Conservation (phyloP, 306 rosid genomes). For the Cyclanthera cordifolia region DNA sequence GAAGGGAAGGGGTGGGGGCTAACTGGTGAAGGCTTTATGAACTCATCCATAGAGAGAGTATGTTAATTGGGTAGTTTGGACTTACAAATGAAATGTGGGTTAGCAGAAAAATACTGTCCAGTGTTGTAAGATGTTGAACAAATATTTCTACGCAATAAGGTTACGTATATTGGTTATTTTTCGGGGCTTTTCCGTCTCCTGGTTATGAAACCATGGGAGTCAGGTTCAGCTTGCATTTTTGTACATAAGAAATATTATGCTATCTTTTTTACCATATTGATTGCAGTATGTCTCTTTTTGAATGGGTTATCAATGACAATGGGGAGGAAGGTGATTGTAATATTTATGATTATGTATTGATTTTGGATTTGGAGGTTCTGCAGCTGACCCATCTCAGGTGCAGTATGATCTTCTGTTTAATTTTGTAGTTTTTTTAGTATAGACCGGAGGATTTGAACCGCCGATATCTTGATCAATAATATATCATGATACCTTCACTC, state of each 20-base stretch:
- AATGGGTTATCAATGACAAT: background rate
- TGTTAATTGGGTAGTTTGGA: slow-evolving; percentile 5
- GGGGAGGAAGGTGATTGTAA: slow-evolving; percentile 10
- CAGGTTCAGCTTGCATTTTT: slow-evolving; percentile 10
- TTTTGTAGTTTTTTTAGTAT: too few relatives aligned
- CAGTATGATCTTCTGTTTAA: too few relatives aligned
- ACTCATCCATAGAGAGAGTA: background rate
- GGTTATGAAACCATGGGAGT: slow-evolving; percentile 5
- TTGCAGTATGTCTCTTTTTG: background rate
- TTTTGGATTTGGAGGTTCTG: too few relatives aligned
- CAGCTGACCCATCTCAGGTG: too few relatives aligned
- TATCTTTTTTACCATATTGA: background rate
- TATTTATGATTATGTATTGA: background rate
- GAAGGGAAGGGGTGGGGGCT: background rate
- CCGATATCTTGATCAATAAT: too few relatives aligned
- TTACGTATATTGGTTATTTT: background rate
- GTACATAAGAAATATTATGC: slow-evolving; percentile 2
- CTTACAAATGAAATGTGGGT: background rate
- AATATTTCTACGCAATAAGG: slow-evolving; percentile 6
- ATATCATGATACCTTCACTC: too few relatives aligned
- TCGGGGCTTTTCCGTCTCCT: slow-evolving; percentile 5
- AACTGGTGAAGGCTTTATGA: slow-evolving; percentile 8
- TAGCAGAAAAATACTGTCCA: slow-evolving; percentile 9
- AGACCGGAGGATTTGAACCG: too few relatives aligned
- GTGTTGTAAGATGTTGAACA: slow-evolving; percentile 10